Percentiles rank a stretch among this genome's conserved stretches.
Conservation (phyloP, 2,329 filamentous ascomycete genomes). For the Didymella glomerata region DNA sequence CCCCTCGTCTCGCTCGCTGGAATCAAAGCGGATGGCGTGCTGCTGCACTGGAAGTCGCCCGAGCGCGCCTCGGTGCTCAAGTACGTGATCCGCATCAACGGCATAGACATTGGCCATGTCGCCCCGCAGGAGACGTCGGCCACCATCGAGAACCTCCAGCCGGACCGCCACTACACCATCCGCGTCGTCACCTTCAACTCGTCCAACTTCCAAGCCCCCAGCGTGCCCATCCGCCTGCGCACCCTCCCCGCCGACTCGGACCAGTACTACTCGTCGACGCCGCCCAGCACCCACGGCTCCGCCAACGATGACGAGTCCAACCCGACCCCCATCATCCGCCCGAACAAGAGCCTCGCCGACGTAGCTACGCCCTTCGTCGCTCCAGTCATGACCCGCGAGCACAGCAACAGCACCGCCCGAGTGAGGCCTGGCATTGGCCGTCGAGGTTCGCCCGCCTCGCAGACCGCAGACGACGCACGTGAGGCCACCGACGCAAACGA, state of each 20-base stretch:
- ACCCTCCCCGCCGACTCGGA: constrained; percentile 63
- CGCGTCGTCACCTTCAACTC: constrained; percentile 90
- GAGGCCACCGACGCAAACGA: constrained; percentile 50
- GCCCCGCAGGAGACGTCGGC: constrained; percentile 84
- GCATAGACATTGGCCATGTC: constrained; percentile 88
- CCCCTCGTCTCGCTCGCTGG: constrained; percentile 90
- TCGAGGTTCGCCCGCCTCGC: constrained; percentile 76
- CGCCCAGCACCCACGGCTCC: constrained; percentile 56
- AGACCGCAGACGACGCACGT: constrained; percentile 47
- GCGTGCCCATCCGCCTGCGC: constrained; percentile 81
- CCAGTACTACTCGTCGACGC: constrained; percentile 61
- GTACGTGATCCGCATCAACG: constrained; percentile 93
- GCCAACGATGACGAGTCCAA: constrained; percentile 54
- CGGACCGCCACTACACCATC: constrained; percentile 90
- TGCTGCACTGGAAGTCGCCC: constrained; percentile 86
- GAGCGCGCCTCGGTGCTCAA: constrained; percentile 75
- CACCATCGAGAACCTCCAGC: constrained; percentile 85
- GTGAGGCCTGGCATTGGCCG: constrained; percentile 74
- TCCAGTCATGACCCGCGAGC: constrained; percentile 71
- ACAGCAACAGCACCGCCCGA: constrained; percentile 63
- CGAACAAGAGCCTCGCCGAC: constrained; percentile 64
- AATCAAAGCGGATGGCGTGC: constrained; percentile 85
- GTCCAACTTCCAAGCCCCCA: constrained; percentile 91
- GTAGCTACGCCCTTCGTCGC: constrained; percentile 69
- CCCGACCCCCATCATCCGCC: constrained; percentile 63